Base-by-base conservation (phyloP, 1,284 basidiomycete genomes). In the Coniferiporia weirii region DNA sequence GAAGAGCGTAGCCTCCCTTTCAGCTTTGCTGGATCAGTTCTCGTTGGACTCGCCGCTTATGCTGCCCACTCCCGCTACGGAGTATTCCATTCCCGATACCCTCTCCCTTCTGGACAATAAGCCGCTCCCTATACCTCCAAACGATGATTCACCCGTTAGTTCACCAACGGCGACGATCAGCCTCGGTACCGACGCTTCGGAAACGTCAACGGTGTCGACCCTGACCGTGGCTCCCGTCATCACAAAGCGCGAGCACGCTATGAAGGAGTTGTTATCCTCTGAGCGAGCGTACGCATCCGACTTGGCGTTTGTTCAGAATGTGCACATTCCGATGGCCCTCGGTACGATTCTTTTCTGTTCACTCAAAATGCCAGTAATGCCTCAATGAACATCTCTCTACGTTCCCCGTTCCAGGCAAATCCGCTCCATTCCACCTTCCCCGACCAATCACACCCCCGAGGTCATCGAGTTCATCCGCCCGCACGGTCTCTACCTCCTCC, bases 211-310 rank as follows among this genome's bases (percentile, higher is more conserved):
- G n/a, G 49, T 55, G 8, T 34, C 34, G 13, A 60, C 68, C 20
- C 63, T 69, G 35, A 61, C 63, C 8, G 53, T 62, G 10, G 34
- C 64, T 10, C 46, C 62, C n/a, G 60, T 57, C n/a, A 66, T 78
- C 40, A 75, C 89, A 17, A 95, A 93, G 73, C 84, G 95, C 27
- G 79, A 85, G 22, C 89, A 96, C 68, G 88, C 93, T 1, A 75
- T 98, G 38, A 81, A 87, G 51, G 95, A 98, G 68, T 77, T 95
- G 20, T 79, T 93, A 47, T 81, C 83, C 10, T 94, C 92, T 19
- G 95, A 98, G 70, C 79, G 89, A 32, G 85, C 89, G 0, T 96
- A 96, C 72, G 91, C 94, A 1, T 87, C 84, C 9, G 95, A 98
- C 75, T 79, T 98, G 19, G 87, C 87, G 2, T 77, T 97, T 52